Evolutionary conservation across 1,139 yeast genomes (phyloP).

Genomic region (Blastobotrys persicus): DNA sequence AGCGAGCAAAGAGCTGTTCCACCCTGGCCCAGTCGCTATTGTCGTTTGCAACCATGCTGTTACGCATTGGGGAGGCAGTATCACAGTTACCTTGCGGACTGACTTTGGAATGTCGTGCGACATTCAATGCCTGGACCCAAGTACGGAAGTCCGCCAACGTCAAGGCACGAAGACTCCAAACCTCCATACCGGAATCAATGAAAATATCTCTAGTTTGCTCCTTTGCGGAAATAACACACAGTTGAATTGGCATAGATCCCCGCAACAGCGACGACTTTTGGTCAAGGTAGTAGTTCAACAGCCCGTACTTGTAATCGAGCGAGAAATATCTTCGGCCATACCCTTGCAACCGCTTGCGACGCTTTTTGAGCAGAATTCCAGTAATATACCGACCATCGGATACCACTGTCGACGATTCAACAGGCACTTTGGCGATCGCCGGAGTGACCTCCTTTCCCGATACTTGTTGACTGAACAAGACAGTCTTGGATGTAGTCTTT

Average conservation of each 20-base stretch:
- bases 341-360: constrained; percentile 79
- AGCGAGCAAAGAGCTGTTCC: constrained; percentile 11
- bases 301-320: constrained; percentile 76
- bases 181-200: constrained; percentile 93
- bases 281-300: constrained; percentile 76
- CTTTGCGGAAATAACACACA: constrained; percentile 79
- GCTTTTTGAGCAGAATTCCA: constrained; percentile 74
- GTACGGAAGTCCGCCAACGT: constrained; percentile 63
- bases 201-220: constrained; percentile 65
- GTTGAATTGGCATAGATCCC: constrained; percentile 87
- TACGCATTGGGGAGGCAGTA: constrained; percentile 1
- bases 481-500: constrained; percentile 77
- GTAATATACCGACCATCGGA: constrained; percentile 45
- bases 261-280: constrained; percentile 67
- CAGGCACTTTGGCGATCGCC: not conserved
- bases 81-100: not conserved
- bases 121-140: constrained; percentile 52
- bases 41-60: constrained; percentile 6
- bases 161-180: constrained; percentile 81
- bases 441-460: not conserved
- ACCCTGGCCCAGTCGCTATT: constrained; percentile 14
- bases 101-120: constrained; percentile 9
- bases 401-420: constrained; percentile 19
- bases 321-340: constrained; percentile 82
- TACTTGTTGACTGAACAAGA: constrained; percentile 61